phyloP scores from a whole-genome alignment of 2,329 filamentous ascomycete species.

The Penicillium palitans region DNA sequence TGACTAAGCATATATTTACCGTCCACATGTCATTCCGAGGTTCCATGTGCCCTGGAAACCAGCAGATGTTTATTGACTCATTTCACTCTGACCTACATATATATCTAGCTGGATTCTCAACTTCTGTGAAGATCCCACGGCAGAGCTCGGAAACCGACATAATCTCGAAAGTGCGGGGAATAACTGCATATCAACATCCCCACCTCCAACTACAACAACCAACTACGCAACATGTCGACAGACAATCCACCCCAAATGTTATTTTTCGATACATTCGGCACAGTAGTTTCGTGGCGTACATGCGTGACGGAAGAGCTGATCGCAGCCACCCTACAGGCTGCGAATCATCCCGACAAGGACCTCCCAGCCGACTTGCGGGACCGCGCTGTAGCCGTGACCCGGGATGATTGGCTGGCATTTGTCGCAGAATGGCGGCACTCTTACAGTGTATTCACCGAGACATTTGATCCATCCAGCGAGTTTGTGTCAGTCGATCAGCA shows the following conservation, averaged over 20 bases:
- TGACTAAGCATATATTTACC: conserved; percentile 5
- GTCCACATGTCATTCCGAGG: too few species aligned
- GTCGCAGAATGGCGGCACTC: conserved; percentile 69
- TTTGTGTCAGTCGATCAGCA: conserved; percentile 75
- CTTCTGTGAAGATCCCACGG: neutral
- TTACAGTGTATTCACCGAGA: conserved; percentile 63
- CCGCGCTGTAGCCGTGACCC: conserved; percentile 53
- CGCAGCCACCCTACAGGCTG: conserved; percentile 49
- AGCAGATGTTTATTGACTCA: neutral
- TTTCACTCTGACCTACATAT: conserved; percentile 1
- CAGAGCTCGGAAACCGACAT: neutral
- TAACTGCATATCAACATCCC: neutral
- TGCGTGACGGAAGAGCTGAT: conserved; percentile 63
- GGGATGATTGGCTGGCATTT: conserved; percentile 63
- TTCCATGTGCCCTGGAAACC: neutral
- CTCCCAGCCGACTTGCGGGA: conserved; percentile 51
- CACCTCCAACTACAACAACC: neutral
- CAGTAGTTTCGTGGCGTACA: conserved; percentile 74
- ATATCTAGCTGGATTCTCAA: neutral
- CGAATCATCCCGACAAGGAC: conserved; percentile 49
- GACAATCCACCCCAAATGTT: conserved; percentile 25
- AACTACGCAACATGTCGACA: conserved; percentile 24
- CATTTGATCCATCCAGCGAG: conserved; percentile 36
- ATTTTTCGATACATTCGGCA: conserved; percentile 49
- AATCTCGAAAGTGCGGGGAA: conserved; percentile 1